These are phyloP conservation scores for Pythium brachiatum DNA, from an alignment of 352 stramenopile genomes.

Conservation along the genomic window DNA sequence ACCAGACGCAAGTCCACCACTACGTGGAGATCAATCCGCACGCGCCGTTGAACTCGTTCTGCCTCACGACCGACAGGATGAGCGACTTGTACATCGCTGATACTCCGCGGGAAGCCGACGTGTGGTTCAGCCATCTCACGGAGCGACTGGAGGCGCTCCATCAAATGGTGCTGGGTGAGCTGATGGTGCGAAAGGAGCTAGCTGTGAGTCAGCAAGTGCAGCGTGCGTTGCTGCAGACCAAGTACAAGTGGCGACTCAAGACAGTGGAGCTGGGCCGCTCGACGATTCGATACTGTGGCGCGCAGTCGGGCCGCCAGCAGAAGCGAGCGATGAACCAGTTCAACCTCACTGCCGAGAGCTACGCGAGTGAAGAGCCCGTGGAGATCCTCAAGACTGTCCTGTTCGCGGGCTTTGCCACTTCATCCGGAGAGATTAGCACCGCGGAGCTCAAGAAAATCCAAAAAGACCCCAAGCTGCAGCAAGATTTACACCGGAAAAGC, in stretches of 20 bases:
- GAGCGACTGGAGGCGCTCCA: slow-evolving; percentile 51
- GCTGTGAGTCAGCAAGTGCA: slow-evolving; percentile 45
- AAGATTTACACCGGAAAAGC: slow-evolving; percentile 2
- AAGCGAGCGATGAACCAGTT: slow-evolving; percentile 65
- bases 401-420: slow-evolving; percentile 19
- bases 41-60: slow-evolving; percentile 54
- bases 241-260: slow-evolving; percentile 63
- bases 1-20: slow-evolving; percentile 41
- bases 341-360: slow-evolving; percentile 46
- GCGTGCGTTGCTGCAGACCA: slow-evolving; percentile 48
- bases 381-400: slow-evolving; percentile 38
- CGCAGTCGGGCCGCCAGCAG: slow-evolving; percentile 8
- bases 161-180: slow-evolving; percentile 44
- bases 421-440: slow-evolving; percentile 17
- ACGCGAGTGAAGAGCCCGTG: slow-evolving; percentile 54
- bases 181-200: slow-evolving; percentile 61
- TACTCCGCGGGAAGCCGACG: slow-evolving; percentile 37
- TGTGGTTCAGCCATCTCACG: slow-evolving; percentile 46
- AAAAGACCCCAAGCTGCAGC: slow-evolving; percentile 17
- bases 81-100: slow-evolving; percentile 66
- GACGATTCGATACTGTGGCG: slow-evolving; percentile 48
- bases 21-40: slow-evolving; percentile 67
- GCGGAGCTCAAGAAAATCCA: slow-evolving; percentile 22
- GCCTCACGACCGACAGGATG: slow-evolving; percentile 56
- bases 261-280: slow-evolving; percentile 57